A percentile compares a stretch with the other conserved stretches of the same genome.
These are phyloP conservation scores for Aureobasidium lini DNA, from an alignment of 2,329 filamentous ascomycete species.

Conservation along the genomic window DNA sequence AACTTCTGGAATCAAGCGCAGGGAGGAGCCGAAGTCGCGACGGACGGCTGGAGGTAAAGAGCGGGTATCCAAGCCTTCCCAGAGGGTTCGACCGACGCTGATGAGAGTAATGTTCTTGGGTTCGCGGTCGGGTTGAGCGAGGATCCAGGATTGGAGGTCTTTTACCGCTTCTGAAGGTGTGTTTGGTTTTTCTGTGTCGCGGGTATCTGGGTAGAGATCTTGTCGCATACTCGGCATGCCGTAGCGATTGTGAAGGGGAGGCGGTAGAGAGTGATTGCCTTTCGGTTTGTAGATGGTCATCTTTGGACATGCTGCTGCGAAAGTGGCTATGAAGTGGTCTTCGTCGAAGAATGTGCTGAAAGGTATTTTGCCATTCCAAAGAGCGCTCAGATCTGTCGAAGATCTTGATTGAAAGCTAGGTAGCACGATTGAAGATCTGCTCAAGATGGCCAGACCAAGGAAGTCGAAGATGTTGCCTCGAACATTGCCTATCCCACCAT, in stretches of 20 bases:
- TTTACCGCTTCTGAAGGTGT: slow-evolving; percentile 15
- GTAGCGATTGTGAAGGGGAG: slow-evolving; percentile 20
- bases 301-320: slow-evolving; percentile 21
- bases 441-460: slow-evolving; percentile 41
- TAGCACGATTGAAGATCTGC: slow-evolving; percentile 34
- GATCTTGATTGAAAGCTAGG: slow-evolving; percentile 18
- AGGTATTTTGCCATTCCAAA: slow-evolving; percentile 20
- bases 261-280: slow-evolving; percentile 14
- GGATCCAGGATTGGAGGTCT: slow-evolving; percentile 21
- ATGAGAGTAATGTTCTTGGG: slow-evolving; percentile 18
- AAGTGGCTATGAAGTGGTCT: slow-evolving; percentile 20
- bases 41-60: slow-evolving; percentile 20
- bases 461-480: slow-evolving; percentile 41
- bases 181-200: slow-evolving; percentile 10
- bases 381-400: slow-evolving; percentile 17
- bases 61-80: slow-evolving; percentile 23
- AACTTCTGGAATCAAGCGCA: slow-evolving; percentile 21
- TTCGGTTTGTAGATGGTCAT: slow-evolving; percentile 21
- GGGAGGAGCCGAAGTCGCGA: slow-evolving; percentile 24
- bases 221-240: slow-evolving; percentile 19
- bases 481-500: slow-evolving; percentile 39
- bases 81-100: slow-evolving; percentile 24
- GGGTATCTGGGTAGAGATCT: slow-evolving; percentile 17
- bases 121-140: slow-evolving; percentile 9
- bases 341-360: slow-evolving; percentile 25